These are phyloP conservation scores for Plasmopara muralis DNA, from an alignment of 352 stramenopile species.

Conservation along the genomic window DNA sequence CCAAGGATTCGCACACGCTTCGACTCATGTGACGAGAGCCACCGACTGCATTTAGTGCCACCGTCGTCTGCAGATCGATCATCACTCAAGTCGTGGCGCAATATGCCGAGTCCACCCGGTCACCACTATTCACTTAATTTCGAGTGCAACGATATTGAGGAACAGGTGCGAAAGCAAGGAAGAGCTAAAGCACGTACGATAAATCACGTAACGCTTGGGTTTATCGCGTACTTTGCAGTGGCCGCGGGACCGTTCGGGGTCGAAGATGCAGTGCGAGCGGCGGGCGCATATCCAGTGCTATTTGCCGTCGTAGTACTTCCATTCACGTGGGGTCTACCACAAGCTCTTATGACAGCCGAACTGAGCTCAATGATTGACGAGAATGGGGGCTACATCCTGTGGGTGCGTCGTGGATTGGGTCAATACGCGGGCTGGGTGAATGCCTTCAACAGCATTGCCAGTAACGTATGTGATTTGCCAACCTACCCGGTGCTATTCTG, in stretches of 20 bases:
- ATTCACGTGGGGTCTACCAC: constrained; percentile 78
- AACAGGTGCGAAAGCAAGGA: constrained; percentile 21
- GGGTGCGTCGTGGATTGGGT: constrained; percentile 74
- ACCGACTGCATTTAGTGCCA: constrained; percentile 50
- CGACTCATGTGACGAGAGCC: constrained; percentile 48
- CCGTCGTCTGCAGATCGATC: constrained; percentile 70
- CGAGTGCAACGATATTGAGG: constrained; percentile 34
- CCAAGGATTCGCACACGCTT: constrained; percentile 52
- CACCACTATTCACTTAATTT: constrained; percentile 43
- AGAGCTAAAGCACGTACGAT: constrained; percentile 54
- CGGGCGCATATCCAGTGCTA: constrained; percentile 62
- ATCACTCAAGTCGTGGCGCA: constrained; percentile 69
- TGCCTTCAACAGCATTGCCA: constrained; percentile 79
- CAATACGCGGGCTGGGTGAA: constrained; percentile 81
- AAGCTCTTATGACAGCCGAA: constrained; percentile 82
- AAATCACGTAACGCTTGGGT: constrained; percentile 74
- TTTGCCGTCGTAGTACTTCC: constrained; percentile 65
- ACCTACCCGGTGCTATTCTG: constrained; percentile 82
- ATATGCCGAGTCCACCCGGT: constrained; percentile 45
- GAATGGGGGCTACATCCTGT: constrained; percentile 82
- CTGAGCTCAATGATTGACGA: constrained; percentile 81
- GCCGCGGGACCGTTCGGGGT: constrained; percentile 72
- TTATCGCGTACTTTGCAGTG: constrained; percentile 82
- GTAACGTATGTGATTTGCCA: constrained; percentile 79
- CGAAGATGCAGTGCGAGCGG: constrained; percentile 67